phyloP scores from a whole-genome alignment of 352 stramenopile genomes.

The Phytophthora pluvialis region DNA sequence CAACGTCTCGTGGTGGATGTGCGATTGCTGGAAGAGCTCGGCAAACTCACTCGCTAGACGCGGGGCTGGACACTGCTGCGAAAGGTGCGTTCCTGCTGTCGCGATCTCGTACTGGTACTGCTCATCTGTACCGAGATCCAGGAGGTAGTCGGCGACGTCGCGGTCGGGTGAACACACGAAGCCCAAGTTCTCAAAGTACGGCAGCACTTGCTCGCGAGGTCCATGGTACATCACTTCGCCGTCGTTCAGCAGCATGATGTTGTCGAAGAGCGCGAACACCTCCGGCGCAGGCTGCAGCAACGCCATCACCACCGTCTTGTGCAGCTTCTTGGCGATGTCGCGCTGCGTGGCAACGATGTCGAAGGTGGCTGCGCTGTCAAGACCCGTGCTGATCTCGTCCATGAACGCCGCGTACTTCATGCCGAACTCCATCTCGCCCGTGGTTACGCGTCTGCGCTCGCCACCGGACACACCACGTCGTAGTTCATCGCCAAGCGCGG shows the following conservation, averaged over 20 bases:
- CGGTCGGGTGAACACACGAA: constrained; percentile 40
- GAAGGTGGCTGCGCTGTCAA: constrained; percentile 87
- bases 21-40: constrained; percentile 25
- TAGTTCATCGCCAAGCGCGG: constrained; percentile 43
- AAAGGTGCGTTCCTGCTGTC: constrained; percentile 13
- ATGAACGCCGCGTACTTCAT: constrained; percentile 66
- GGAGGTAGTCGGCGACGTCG: constrained; percentile 47
- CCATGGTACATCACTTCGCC: constrained; percentile 54
- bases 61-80: constrained; percentile 7
- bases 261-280: constrained; percentile 92
- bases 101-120: constrained; percentile 30
- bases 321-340: constrained; percentile 43
- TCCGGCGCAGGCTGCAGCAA: constrained; percentile 90
- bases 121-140: constrained; percentile 40
- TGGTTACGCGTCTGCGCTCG: constrained; percentile 56
- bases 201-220: constrained; percentile 29
- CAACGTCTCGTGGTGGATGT: constrained; percentile 29
- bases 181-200: constrained; percentile 58
- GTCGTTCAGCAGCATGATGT: constrained; percentile 69
- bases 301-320: constrained; percentile 61
- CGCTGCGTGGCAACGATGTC: constrained; percentile 77
- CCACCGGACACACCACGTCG: constrained; percentile 65
- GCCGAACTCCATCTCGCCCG: constrained; percentile 42
- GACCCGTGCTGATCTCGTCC: constrained; percentile 91
- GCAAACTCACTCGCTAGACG: constrained; percentile 27